A percentile compares a stretch with the other conserved stretches of the same genome.
Conservation (phyloP, 2,329 filamentous ascomycete genomes). For the Arthrocladium fulminans region DNA sequence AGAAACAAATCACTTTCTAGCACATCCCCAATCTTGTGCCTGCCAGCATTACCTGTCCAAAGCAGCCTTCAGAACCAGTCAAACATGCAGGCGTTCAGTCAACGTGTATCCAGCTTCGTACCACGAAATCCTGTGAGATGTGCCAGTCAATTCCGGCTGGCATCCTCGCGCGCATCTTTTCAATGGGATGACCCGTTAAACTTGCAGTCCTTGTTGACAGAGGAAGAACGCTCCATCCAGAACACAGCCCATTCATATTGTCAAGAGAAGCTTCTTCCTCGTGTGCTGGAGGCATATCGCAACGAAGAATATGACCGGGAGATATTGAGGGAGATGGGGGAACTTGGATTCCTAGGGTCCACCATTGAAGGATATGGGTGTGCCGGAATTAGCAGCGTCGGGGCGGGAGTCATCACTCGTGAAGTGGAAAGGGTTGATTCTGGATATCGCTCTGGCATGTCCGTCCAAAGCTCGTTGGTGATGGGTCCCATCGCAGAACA, state of each 20-base stretch:
- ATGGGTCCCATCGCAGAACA: constrained; percentile 91
- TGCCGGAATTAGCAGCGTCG: constrained; percentile 77
- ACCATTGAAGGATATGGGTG: constrained; percentile 83
- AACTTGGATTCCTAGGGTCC: constrained; percentile 77
- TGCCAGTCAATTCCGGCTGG: too few relatives aligned
- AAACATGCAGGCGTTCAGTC: too few relatives aligned
- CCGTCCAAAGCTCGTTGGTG: constrained; percentile 81
- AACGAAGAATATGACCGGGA: constrained; percentile 78
- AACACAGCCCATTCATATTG: constrained; percentile 91
- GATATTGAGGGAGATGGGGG: constrained; percentile 86
- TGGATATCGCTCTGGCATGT: constrained; percentile 87
- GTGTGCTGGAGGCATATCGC: constrained; percentile 79
- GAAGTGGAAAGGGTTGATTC: constrained; percentile 87
- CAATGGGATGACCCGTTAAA: constrained; percentile 88
- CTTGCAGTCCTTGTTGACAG: constrained; percentile 66
- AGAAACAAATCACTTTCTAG: too few relatives aligned
- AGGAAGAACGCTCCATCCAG: constrained; percentile 81
- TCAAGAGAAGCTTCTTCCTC: constrained; percentile 76
- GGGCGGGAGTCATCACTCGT: constrained; percentile 79
- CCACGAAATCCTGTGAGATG: too few relatives aligned
- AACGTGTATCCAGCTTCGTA: too few relatives aligned
- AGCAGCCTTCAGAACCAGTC: too few relatives aligned
- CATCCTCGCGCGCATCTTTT: too few relatives aligned
- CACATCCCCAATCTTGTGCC: too few relatives aligned
- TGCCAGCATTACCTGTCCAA: too few relatives aligned